Percentiles rank a stretch among this genome's conserved stretches.
Conservation (phyloP, 2,329 filamentous ascomycete genomes). For the Leptodontidium sp. region DNA sequence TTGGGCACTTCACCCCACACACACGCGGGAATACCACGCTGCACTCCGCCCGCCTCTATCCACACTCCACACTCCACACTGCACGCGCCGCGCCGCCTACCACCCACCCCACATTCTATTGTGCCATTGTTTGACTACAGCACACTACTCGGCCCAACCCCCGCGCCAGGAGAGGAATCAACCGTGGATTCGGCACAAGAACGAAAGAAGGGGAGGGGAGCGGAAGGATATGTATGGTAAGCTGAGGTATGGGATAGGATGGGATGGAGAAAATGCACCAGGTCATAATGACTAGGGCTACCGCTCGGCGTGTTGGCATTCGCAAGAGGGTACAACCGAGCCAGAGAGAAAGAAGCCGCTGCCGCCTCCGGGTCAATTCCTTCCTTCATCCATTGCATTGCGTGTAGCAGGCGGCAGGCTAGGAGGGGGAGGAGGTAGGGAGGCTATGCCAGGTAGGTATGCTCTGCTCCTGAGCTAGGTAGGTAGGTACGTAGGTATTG, state of each 20-base stretch:
- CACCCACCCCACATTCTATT: background rate
- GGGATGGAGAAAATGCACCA: background rate
- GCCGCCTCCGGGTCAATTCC: conserved; percentile 1
- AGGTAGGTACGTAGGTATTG: too few relatives aligned
- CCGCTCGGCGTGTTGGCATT: background rate
- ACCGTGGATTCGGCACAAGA: conserved; percentile 6
- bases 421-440: background rate
- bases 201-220: background rate
- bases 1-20: background rate
- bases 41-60: background rate
- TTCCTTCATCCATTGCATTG: background rate
- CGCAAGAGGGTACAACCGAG: background rate
- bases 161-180: background rate
- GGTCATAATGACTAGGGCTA: too few relatives aligned
- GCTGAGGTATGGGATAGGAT: background rate
- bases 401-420: background rate
- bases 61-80: background rate
- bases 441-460: too few relatives aligned
- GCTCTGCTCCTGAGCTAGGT: too few relatives aligned
- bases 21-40: background rate
- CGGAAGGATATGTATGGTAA: background rate
- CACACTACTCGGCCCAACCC: background rate
- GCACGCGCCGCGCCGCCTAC: background rate
- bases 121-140: background rate
- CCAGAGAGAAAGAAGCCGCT: too few relatives aligned